Evolutionary conservation across 805 yeast species (phyloP).

Genomic region (Wickerhamomyces pijperi): DNA sequence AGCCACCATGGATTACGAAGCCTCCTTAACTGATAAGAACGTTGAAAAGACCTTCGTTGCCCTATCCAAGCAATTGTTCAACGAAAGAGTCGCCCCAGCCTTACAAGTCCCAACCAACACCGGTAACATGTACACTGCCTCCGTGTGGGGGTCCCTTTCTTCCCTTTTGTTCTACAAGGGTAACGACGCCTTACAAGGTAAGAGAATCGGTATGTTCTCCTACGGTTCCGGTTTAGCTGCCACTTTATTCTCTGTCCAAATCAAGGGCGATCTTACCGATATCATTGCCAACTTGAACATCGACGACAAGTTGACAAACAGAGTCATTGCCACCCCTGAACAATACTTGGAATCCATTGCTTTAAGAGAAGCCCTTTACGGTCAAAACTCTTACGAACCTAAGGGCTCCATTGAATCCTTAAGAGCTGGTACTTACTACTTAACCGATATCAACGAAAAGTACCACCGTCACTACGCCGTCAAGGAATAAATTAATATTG

Average conservation of each 20-base stretch:
- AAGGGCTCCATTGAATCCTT: conserved; percentile 66
- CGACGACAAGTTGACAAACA: conserved; percentile 51
- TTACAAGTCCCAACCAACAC: conserved; percentile 87
- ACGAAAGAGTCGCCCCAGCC: conserved; percentile 67
- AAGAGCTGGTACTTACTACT: conserved; percentile 70
- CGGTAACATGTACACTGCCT: conserved; percentile 97
- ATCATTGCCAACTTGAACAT: conserved; percentile 59
- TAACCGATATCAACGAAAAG: conserved; percentile 75
- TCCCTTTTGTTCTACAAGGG: conserved; percentile 73
- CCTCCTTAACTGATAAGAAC: conserved; percentile 65
- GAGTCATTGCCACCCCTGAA: conserved; percentile 61
- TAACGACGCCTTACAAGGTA: conserved; percentile 60
- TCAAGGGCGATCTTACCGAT: conserved; percentile 68
- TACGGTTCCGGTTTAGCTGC: conserved; percentile 98
- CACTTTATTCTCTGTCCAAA: conserved; percentile 67
- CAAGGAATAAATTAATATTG: conserved; percentile 45
- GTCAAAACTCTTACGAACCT: conserved; percentile 72
- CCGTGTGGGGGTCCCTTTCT: conserved; percentile 77
- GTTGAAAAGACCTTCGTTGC: conserved; percentile 80
- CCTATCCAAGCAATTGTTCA: conserved; percentile 54
- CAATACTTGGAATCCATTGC: conserved; percentile 74
- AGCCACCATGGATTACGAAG: conserved; percentile 55
- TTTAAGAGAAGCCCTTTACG: conserved; percentile 82
- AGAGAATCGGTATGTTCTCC: conserved; percentile 87
- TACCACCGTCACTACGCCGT: conserved; percentile 74